Evolutionary conservation across 2,329 filamentous ascomycete species (phyloP), one percentile per base, ranked within the genome.

Genomic region (Aspergillus niger): DNA sequence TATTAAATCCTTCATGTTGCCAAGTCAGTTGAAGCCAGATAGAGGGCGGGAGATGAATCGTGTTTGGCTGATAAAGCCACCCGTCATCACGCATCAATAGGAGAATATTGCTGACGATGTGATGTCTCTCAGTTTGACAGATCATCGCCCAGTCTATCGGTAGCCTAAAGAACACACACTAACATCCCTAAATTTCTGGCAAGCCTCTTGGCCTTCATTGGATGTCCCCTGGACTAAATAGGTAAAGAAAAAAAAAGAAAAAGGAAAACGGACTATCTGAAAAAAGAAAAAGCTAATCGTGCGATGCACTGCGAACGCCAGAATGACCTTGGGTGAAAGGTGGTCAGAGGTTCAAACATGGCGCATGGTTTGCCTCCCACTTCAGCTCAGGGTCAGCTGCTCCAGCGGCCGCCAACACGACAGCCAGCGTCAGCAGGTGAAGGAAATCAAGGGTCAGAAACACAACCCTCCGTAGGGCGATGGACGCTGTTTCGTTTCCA

Each of bases 51-150:
- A 6, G 5, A n/a, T 17, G 39, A 56, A 58, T 44, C 41, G 59
- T 60, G 48, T 61, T 65, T 63, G 57, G 60, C 58, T 44, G 17
- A 32, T 13, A 41, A 30, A 58, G 64, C 61, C 61, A 63, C 61
- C 61, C 57, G 59, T 58, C 58, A 61, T 55, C 63, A 62, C 61
- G 57, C 49, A 61, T 56, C 63, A 62, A 59, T 57, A 65, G 59
- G 59, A 62, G 61, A 62, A 62, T 62, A 63, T 54, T 54, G 53
- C 24, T 32, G 22, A 53, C 22, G 57, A 64, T 64, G 59, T 64
- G 63, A 65, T 64, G 55, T 58, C 59, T 64, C 55, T 30, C 38
- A 41, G 24, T 32, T 62, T 57, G 63, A 65, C 64, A 63, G 64
- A 64, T 65, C 64, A 63, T 53, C 58, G 39, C 41, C 59, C 53